Percentiles rank a stretch among this genome's conserved stretches.
phyloP scores from a whole-genome alignment of 768 basidiomycete species.

The Russula compacta region DNA sequence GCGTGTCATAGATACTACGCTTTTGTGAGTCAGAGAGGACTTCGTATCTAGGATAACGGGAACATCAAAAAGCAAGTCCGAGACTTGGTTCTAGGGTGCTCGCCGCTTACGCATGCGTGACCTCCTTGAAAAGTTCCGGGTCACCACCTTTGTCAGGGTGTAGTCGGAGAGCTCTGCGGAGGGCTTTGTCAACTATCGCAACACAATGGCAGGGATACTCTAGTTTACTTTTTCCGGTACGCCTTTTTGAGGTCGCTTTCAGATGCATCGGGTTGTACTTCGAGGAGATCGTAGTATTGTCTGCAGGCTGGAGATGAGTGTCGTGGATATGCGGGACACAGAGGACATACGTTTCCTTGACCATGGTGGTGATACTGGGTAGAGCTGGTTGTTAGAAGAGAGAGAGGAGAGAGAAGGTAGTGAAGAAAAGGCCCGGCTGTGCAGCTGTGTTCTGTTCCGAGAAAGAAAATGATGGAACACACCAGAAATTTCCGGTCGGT shows the following conservation, averaged over 20 bases:
- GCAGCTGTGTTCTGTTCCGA: conserved; percentile 10
- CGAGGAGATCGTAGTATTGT: conserved; percentile 90
- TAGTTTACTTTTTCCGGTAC: conserved; percentile 78
- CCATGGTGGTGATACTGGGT: conserved; percentile 36
- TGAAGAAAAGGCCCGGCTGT: conserved; percentile 14
- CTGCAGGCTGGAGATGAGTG: conserved; percentile 31
- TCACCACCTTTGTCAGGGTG: conserved; percentile 96
- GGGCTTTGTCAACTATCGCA: background rate
- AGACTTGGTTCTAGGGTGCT: conserved; percentile 7
- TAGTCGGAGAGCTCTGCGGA: conserved; percentile 62
- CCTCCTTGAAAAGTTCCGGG: conserved; percentile 94
- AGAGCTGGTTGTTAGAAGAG: conserved; percentile 9
- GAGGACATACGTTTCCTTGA: conserved; percentile 54
- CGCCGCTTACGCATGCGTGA: conserved; percentile 82
- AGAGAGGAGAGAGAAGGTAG: conserved; percentile 5
- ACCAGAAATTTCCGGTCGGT: conserved; percentile 28
- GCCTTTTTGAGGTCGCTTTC: conserved; percentile 90
- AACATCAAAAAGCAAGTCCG: conserved; percentile 6
- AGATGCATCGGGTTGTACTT: conserved; percentile 67
- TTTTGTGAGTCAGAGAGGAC: conserved; percentile 83
- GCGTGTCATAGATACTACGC: conserved; percentile 74
- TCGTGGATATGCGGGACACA: background rate
- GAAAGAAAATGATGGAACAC: conserved; percentile 32
- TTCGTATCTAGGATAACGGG: conserved; percentile 60
- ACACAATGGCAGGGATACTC: background rate